A percentile compares a stretch with the other conserved stretches of the same genome.
Evolutionary conservation across 1,284 basidiomycete genomes (phyloP).

Genomic region (Prillingera fragicola): DNA sequence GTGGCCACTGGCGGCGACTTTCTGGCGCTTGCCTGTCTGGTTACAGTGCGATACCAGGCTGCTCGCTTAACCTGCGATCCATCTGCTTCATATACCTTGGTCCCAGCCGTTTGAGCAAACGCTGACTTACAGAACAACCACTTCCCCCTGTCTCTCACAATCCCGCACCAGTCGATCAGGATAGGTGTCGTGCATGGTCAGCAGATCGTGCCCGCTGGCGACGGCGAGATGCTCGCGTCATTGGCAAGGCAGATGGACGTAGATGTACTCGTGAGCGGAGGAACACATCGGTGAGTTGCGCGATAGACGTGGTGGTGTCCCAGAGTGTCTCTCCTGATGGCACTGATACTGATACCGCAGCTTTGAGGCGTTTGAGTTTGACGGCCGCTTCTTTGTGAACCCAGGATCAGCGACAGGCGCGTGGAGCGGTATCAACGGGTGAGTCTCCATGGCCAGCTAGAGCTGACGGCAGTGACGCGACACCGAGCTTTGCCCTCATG

Average conservation of each 20-base stretch:
- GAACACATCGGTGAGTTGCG: constrained; percentile 76
- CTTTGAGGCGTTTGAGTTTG: constrained; percentile 90
- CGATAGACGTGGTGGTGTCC: background rate
- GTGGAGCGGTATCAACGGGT: constrained; percentile 76
- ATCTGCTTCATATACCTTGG: too few species aligned
- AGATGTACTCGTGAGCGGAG: constrained; percentile 87
- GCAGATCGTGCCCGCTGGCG: constrained; percentile 87
- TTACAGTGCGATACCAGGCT: too few species aligned
- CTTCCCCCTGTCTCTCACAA: constrained; percentile 75
- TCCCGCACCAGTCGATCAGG: constrained; percentile 70
- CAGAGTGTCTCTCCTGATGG: background rate
- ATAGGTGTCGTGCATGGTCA: constrained; percentile 94
- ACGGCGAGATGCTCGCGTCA: constrained; percentile 78
- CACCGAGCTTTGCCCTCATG: constrained; percentile 84
- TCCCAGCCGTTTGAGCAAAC: too few species aligned
- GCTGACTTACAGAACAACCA: constrained; percentile 49
- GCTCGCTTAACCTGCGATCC: too few species aligned
- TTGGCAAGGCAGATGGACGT: constrained; percentile 95
- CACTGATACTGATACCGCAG: constrained; percentile 47
- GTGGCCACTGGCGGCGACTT: background rate
- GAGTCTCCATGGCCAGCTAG: constrained; percentile 22
- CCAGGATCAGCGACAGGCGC: constrained; percentile 94
- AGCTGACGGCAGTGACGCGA: constrained; percentile 53
- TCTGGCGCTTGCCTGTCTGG: background rate
- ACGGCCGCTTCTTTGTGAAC: constrained; percentile 90